A percentile compares a stretch with the other conserved stretches of the same genome.
Conservation (phyloP, 2,329 filamentous ascomycete species). For the Ascochyta lentis region DNA sequence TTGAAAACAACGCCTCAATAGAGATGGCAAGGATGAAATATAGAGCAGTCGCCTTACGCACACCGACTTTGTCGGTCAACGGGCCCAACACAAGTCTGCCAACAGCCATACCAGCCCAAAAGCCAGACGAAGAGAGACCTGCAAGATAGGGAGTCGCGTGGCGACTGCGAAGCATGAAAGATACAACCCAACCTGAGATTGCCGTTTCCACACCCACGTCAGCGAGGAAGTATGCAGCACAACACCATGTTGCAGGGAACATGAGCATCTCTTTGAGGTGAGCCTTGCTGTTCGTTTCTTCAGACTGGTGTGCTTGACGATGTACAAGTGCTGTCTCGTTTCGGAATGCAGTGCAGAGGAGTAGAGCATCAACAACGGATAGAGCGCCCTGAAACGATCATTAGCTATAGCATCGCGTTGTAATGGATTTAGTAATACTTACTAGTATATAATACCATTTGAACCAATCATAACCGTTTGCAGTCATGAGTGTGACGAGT, state of each 20-base stretch:
- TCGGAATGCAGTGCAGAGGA: conserved; percentile 49
- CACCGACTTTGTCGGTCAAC: conserved; percentile 37
- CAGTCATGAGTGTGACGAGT: conserved; percentile 41
- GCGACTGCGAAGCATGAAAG: conserved; percentile 54
- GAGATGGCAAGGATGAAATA: conserved; percentile 34
- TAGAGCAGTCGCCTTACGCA: conserved; percentile 31
- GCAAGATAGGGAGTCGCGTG: conserved; percentile 47
- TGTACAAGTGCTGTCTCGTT: conserved; percentile 44
- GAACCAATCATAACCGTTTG: conserved; percentile 43
- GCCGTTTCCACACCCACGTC: conserved; percentile 56
- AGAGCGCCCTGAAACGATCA: conserved; percentile 17
- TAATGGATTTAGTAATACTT: conserved; percentile 14
- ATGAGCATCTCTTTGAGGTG: conserved; percentile 37
- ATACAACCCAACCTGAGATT: conserved; percentile 56
- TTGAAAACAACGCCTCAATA: conserved; percentile 31
- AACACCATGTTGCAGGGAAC: conserved; percentile 50
- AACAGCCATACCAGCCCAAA: conserved; percentile 55
- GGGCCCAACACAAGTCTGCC: conserved; percentile 45
- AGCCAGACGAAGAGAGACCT: conserved; percentile 52
- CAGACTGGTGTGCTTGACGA: conserved; percentile 30
- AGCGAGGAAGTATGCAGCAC: conserved; percentile 53
- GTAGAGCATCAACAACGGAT: conserved; percentile 23
- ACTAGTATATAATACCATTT: conserved; percentile 52
- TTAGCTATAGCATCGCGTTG: not conserved
- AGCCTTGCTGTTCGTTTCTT: conserved; percentile 2